These are phyloP conservation scores for Austroboletus eburneus DNA, from an alignment of 768 basidiomycete genomes.

Conservation along the genomic window DNA sequence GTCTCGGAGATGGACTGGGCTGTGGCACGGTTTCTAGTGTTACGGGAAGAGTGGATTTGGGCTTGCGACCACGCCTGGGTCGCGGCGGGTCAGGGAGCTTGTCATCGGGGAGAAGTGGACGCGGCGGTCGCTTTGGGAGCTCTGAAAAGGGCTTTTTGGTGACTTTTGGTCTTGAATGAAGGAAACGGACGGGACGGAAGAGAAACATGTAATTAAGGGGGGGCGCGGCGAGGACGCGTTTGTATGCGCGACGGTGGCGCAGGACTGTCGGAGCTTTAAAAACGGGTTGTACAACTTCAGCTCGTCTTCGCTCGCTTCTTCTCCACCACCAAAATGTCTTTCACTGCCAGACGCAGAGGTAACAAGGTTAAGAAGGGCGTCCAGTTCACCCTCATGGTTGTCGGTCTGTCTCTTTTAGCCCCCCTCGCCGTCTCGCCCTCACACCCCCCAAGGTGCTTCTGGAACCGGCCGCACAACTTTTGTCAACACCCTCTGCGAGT, in stretches of 20 bases:
- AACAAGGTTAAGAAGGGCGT: slow-evolving; percentile 99
- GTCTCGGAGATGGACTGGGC: slow-evolving; percentile 11
- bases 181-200: slow-evolving; percentile 8
- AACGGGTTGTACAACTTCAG: slow-evolving; percentile 30
- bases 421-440: not conserved
- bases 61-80: slow-evolving; percentile 18
- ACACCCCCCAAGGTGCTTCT: slow-evolving; percentile 72
- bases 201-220: slow-evolving; percentile 8
- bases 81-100: slow-evolving; percentile 4
- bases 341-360: slow-evolving; percentile 79
- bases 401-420: slow-evolving; percentile 58
- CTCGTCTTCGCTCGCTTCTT: slow-evolving; percentile 30
- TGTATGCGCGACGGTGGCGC: slow-evolving; percentile 34
- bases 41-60: not conserved
- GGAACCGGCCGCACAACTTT: slow-evolving; percentile 98
- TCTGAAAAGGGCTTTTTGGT: slow-evolving; percentile 55
- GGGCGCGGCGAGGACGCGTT: slow-evolving; percentile 1
- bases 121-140: slow-evolving; percentile 43
- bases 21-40: not conserved
- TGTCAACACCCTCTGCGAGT: slow-evolving; percentile 98
- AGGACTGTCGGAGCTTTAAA: slow-evolving; percentile 32
- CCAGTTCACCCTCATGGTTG: slow-evolving; percentile 97
- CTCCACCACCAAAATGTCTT: slow-evolving; percentile 56
- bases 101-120: no score
- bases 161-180: slow-evolving; percentile 18